Evolutionary conservation across 2,329 filamentous ascomycete species (phyloP).

Genomic region (Aspergillus quadricinctus): DNA sequence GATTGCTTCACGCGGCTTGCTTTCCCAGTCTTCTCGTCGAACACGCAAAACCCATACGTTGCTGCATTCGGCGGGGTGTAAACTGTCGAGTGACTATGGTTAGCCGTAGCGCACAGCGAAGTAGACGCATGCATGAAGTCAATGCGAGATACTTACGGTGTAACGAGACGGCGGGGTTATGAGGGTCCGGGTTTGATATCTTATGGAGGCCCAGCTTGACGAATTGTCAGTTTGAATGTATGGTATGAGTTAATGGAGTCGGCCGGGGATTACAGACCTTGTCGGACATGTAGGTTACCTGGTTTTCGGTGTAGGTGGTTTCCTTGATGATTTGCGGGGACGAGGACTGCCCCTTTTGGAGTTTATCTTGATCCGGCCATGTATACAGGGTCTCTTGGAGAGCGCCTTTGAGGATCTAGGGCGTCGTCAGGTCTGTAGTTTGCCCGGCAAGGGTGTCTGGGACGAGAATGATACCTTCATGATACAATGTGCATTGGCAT

Average conservation of each 20-base stretch:
- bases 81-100: slow-evolving; percentile 40
- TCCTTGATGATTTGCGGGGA: slow-evolving; percentile 64
- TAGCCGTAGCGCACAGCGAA: background rate
- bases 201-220: slow-evolving; percentile 72
- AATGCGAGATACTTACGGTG: slow-evolving; percentile 53
- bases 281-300: slow-evolving; percentile 89
- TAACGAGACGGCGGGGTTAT: slow-evolving; percentile 75
- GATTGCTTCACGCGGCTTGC: slow-evolving; percentile 66
- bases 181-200: slow-evolving; percentile 67
- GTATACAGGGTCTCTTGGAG: slow-evolving; percentile 78
- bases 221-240: background rate
- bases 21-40: slow-evolving; percentile 71
- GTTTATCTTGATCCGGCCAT: slow-evolving; percentile 55
- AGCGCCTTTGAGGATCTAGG: slow-evolving; percentile 67
- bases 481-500: slow-evolving; percentile 82
- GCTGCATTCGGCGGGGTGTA: slow-evolving; percentile 89
- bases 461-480: slow-evolving; percentile 58
- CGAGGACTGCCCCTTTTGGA: slow-evolving; percentile 43
- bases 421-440: background rate
- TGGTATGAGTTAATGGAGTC: background rate
- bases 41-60: slow-evolving; percentile 74
- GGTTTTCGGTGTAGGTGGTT: slow-evolving; percentile 63
- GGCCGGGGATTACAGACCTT: slow-evolving; percentile 35
- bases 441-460: background rate
- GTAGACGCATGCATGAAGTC: background rate